Evolutionary conservation across 2,329 filamentous ascomycete species (phyloP).

Genomic region (Rugonectria rugulosa): DNA sequence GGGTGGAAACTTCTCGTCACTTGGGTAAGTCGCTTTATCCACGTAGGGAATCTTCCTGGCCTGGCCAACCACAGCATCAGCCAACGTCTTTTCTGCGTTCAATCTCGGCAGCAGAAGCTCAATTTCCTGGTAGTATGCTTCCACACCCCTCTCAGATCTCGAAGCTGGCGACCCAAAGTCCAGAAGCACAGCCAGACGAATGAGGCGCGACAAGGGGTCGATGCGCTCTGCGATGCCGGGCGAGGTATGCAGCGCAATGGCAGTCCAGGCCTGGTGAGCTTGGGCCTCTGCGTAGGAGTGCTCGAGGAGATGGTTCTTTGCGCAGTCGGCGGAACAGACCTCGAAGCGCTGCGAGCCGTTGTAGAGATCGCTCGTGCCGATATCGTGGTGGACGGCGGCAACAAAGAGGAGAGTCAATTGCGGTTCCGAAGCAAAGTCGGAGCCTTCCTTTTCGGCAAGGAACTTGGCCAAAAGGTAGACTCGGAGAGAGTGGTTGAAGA

Average conservation of each 20-base stretch:
- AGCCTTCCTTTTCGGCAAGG: constrained; percentile 31
- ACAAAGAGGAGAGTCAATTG: constrained; percentile 42
- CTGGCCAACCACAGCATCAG: constrained; percentile 40
- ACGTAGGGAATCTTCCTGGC: constrained; percentile 29
- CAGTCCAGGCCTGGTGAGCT: constrained; percentile 44
- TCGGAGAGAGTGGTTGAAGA: constrained; percentile 42
- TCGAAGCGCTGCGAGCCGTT: constrained; percentile 47
- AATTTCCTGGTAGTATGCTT: constrained; percentile 24
- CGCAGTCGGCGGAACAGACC: constrained; percentile 43
- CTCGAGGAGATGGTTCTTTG: constrained; percentile 37
- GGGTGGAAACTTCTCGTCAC: constrained; percentile 38
- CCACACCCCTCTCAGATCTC: constrained; percentile 10
- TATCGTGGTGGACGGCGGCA: constrained; percentile 46
- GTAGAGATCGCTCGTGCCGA: constrained; percentile 41
- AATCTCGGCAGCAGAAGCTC: constrained; percentile 37
- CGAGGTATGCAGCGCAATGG: constrained; percentile 46
- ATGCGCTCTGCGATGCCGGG: constrained; percentile 47
- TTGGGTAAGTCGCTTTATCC: constrained; percentile 37
- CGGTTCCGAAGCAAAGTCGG: constrained; percentile 11
- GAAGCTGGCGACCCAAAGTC: constrained; percentile 41
- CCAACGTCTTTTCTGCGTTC: constrained; percentile 35
- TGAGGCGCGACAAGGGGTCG: constrained; percentile 41
- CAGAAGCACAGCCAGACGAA: constrained; percentile 42
- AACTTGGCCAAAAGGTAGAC: constrained; percentile 38
- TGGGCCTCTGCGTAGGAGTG: constrained; percentile 36